Conservation (phyloP, 371 early-diverging fungal genomes). For the Rhizopus arrhizus region DNA sequence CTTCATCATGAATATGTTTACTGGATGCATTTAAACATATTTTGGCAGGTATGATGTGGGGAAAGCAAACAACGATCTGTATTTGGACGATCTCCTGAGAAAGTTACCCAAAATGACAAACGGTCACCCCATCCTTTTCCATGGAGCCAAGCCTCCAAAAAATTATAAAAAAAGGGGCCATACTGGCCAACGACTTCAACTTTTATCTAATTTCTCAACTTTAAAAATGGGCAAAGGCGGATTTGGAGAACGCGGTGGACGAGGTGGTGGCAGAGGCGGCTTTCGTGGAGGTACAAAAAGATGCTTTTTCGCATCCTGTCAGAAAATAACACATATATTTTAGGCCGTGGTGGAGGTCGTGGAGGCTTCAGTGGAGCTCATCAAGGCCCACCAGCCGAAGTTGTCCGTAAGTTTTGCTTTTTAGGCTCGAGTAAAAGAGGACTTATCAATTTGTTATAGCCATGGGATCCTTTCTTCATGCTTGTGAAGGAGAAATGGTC, state of each 20-base stretch:
- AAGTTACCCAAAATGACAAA: no score
- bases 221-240: slow-evolving; percentile 47
- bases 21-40: no score
- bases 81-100: no score
- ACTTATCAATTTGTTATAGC: slow-evolving; percentile 42
- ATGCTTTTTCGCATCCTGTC: background rate
- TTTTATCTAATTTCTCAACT: no score
- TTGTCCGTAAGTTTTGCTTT: slow-evolving; percentile 59
- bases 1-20: no score
- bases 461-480: slow-evolving; percentile 92
- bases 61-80: no score
- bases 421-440: no score
- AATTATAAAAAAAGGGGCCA: no score
- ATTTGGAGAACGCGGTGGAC: slow-evolving; percentile 50
- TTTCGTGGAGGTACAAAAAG: slow-evolving; percentile 38
- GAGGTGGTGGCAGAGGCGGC: slow-evolving; percentile 48
- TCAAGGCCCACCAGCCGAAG: slow-evolving; percentile 79
- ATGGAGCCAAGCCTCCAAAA: no score
- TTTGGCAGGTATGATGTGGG: no score
- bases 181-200: no score
- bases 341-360: slow-evolving; percentile 68
- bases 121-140: no score
- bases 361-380: slow-evolving; percentile 70
- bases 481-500: slow-evolving; percentile 97
- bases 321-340: slow-evolving; percentile 6